phyloP scores from a whole-genome alignment of 116 monocot genomes.

The Trichopus zeylanicus region DNA sequence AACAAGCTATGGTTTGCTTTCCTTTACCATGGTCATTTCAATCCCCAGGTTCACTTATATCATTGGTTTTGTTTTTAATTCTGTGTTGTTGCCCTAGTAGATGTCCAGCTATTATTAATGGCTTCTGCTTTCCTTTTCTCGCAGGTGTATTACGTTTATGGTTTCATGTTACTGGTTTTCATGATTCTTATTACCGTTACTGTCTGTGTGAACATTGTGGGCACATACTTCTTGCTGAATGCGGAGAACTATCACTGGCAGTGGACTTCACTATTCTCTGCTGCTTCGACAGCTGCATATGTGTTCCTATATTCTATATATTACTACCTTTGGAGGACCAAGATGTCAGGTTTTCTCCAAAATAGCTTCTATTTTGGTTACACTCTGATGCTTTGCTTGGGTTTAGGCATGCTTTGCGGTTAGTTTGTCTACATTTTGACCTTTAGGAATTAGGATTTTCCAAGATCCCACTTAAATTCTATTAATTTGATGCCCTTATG shows the following conservation, averaged over 20 bases:
- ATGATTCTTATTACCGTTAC: constrained; percentile 76
- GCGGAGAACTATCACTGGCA: constrained; percentile 97
- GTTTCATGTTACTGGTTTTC: constrained; percentile 87
- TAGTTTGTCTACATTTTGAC: constrained; percentile 3
- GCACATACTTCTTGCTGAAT: constrained; percentile 79
- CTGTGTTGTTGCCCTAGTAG: no score
- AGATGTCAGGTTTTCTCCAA: constrained; percentile 74
- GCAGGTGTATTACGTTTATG: constrained; percentile 87
- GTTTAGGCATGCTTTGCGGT: constrained; percentile 71
- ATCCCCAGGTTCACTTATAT: background rate
- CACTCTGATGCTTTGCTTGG: constrained; percentile 63
- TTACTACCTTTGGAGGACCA: constrained; percentile 60
- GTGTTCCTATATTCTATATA: constrained; percentile 66
- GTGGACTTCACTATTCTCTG: constrained; percentile 89
- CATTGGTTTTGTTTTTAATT: background rate
- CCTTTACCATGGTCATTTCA: background rate
- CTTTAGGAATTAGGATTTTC: background rate
- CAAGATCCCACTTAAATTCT: background rate
- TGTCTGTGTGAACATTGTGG: constrained; percentile 81
- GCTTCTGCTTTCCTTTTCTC: background rate
- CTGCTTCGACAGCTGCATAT: constrained; percentile 67
- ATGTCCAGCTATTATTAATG: background rate
- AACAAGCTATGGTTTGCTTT: background rate
- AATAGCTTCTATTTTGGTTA: constrained; percentile 78
- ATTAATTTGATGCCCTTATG: background rate